A percentile compares a stretch with the other conserved stretches of the same genome.
Conservation (phyloP, 2,329 filamentous ascomycete genomes). For the Emericellopsis atlantica region DNA sequence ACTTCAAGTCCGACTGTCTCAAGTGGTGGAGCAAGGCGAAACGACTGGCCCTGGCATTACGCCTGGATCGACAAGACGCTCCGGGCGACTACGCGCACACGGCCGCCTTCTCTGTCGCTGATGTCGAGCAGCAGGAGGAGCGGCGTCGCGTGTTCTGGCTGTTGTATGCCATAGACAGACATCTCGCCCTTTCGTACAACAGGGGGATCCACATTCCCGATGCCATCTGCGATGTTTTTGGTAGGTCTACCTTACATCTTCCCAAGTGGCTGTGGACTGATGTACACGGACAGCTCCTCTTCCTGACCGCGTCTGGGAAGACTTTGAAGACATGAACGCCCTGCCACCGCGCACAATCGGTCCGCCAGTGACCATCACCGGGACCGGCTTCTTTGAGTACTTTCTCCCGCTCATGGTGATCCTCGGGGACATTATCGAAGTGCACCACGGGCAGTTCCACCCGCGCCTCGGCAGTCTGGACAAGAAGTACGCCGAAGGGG, state of each 20-base stretch:
- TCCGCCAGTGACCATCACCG: slow-evolving; percentile 23
- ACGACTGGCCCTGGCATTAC: slow-evolving; percentile 21
- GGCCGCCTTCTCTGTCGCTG: slow-evolving; percentile 7
- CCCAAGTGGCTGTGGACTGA: not conserved
- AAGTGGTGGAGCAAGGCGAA: slow-evolving; percentile 33
- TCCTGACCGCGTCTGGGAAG: slow-evolving; percentile 26
- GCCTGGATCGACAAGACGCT: slow-evolving; percentile 25
- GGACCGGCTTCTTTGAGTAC: slow-evolving; percentile 33
- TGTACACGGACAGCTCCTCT: slow-evolving; percentile 16
- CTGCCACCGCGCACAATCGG: slow-evolving; percentile 21
- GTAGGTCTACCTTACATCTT: slow-evolving; percentile 6
- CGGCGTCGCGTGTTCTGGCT: slow-evolving; percentile 33
- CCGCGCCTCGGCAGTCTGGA: slow-evolving; percentile 25
- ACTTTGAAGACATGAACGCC: slow-evolving; percentile 18
- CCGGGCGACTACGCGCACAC: slow-evolving; percentile 6
- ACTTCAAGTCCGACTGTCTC: slow-evolving; percentile 33
- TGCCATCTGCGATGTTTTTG: slow-evolving; percentile 27
- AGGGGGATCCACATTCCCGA: slow-evolving; percentile 28
- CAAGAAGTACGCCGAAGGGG: slow-evolving; percentile 17
- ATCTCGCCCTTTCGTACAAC: slow-evolving; percentile 34
- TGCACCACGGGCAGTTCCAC: slow-evolving; percentile 29
- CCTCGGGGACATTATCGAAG: slow-evolving; percentile 33
- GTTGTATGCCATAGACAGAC: slow-evolving; percentile 31
- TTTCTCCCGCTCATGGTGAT: slow-evolving; percentile 36
- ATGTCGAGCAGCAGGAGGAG: slow-evolving; percentile 31